These are phyloP conservation scores for Neophaeococcomyces mojaviensis DNA, from an alignment of 2,329 filamentous ascomycete genomes.

Conservation along the genomic window DNA sequence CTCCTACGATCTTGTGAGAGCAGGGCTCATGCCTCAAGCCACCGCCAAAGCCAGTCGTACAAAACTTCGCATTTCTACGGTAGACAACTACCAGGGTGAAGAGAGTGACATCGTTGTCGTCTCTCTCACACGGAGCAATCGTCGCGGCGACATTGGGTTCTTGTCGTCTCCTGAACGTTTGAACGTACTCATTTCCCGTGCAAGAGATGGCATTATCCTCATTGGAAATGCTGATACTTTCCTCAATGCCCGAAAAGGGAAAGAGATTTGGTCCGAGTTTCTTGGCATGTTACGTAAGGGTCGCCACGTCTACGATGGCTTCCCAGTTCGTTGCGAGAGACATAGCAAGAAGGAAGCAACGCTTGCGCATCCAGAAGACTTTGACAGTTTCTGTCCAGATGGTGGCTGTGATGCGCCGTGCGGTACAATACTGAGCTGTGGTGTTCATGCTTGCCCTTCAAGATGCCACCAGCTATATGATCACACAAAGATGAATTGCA, in stretches of 20 bases:
- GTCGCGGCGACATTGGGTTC: conserved; percentile 59
- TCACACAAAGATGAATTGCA: conserved; percentile 50
- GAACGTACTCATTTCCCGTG: conserved; percentile 63
- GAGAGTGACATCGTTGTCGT: conserved; percentile 66
- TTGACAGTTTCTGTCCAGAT: conserved; percentile 57
- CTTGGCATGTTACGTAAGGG: conserved; percentile 49
- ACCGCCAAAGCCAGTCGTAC: conserved; percentile 46
- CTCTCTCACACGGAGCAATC: conserved; percentile 61
- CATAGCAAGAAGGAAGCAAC: conserved; percentile 47
- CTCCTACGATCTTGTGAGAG: conserved; percentile 52
- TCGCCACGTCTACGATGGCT: conserved; percentile 50
- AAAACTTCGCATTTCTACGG: conserved; percentile 57
- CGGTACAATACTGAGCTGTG: conserved; percentile 49
- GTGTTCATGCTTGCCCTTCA: conserved; percentile 50
- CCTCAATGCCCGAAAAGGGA: conserved; percentile 50
- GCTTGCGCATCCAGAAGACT: conserved; percentile 48
- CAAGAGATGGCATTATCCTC: conserved; percentile 58
- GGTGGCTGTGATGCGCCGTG: conserved; percentile 61
- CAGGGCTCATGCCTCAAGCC: conserved; percentile 53
- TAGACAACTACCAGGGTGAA: conserved; percentile 74
- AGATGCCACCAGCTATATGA: conserved; percentile 57
- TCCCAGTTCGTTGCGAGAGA: conserved; percentile 53
- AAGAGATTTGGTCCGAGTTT: conserved; percentile 50
- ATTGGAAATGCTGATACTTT: conserved; percentile 65
- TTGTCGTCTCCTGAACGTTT: conserved; percentile 58